Conservation (phyloP, 106 monocot species). For the Apostasia ramifera region DNA sequence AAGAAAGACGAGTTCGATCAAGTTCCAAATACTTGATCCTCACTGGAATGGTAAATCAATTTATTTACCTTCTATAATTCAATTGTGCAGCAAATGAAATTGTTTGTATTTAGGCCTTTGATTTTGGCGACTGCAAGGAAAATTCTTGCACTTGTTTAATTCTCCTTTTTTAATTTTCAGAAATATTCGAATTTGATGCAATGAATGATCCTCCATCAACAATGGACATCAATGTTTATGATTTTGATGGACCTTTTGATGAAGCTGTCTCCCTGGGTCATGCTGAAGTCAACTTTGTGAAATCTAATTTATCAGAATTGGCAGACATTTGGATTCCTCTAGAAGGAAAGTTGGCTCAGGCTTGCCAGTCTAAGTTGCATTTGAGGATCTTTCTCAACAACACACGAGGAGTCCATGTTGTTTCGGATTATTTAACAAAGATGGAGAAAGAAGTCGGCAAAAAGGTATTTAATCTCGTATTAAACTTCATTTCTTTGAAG, state of each 20-base stretch:
- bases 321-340: conserved; percentile 84
- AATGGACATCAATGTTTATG: conserved; percentile 68
- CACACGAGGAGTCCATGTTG: conserved; percentile 61
- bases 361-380: conserved; percentile 79
- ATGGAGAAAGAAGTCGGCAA: conserved; percentile 95
- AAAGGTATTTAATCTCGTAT: conserved; percentile 37
- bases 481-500: background rate
- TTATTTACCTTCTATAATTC: background rate
- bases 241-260: conserved; percentile 95
- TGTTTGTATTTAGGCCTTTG: background rate
- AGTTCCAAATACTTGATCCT: conserved; percentile 78
- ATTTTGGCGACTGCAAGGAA: background rate
- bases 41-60: conserved; percentile 82
- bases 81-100: background rate
- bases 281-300: conserved; percentile 90
- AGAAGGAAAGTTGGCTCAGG: conserved; percentile 81
- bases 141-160: background rate
- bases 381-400: conserved; percentile 78
- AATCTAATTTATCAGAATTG: conserved; percentile 63
- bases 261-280: conserved; percentile 74
- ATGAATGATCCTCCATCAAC: conserved; percentile 88
- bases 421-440: conserved; percentile 67
- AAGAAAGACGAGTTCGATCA: conserved; percentile 86
- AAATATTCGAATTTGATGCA: conserved; percentile 96
- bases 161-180: conserved; percentile 25